Conservation (phyloP, 2,329 filamentous ascomycete species). For the Trichophyton equinum region DNA sequence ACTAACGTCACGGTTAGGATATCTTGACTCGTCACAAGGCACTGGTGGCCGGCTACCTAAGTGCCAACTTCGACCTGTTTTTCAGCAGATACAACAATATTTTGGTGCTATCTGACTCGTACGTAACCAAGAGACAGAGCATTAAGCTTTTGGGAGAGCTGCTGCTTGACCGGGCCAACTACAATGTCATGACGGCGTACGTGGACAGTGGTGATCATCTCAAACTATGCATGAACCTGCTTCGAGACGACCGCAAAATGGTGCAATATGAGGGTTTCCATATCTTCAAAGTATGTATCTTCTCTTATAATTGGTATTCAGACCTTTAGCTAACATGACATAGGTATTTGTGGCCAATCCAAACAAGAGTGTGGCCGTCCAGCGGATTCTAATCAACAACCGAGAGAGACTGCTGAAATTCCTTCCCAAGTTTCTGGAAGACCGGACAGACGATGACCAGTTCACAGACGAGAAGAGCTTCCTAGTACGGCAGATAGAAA, state of each 20-base stretch:
- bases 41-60: constrained; percentile 75
- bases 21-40: constrained; percentile 89
- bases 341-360: constrained; percentile 95
- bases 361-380: constrained; percentile 91
- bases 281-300: constrained; percentile 65
- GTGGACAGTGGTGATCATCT: constrained; percentile 91
- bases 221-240: constrained; percentile 95
- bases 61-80: constrained; percentile 84
- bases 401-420: constrained; percentile 82
- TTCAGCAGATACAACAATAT: constrained; percentile 81
- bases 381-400: constrained; percentile 93
- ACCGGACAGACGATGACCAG: constrained; percentile 92
- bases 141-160: constrained; percentile 96
- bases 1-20: constrained; percentile 46
- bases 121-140: constrained; percentile 94
- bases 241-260: constrained; percentile 94
- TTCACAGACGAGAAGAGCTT: constrained; percentile 98
- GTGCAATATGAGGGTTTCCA: constrained; percentile 99
- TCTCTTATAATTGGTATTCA: background rate
- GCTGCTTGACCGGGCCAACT: constrained; percentile 85
- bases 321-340: background rate
- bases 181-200: constrained; percentile 95
- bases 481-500: constrained; percentile 79
- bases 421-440: constrained; percentile 80
- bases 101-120: constrained; percentile 82